A percentile compares a stretch with the other conserved stretches of the same genome.
These are phyloP conservation scores for Colletotrichum musicola DNA, from an alignment of 2,329 filamentous ascomycete genomes.

Conservation along the genomic window DNA sequence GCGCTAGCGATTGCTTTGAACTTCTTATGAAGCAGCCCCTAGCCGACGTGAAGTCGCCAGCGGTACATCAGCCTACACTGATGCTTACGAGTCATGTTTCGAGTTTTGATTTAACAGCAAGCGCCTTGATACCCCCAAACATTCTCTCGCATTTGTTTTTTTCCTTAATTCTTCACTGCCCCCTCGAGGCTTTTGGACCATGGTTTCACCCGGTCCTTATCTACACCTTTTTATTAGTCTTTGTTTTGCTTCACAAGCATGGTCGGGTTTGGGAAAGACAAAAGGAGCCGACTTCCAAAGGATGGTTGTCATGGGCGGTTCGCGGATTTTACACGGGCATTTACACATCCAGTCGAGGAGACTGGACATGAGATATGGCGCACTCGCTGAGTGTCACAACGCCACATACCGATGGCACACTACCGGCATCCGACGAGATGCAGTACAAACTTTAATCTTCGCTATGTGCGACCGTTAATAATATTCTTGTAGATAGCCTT, in stretches of 20 bases:
- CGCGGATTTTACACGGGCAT: background rate
- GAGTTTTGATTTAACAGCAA: slow-evolving; percentile 39
- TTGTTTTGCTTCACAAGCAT: slow-evolving; percentile 9
- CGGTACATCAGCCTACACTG: background rate
- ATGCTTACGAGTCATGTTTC: slow-evolving; percentile 37
- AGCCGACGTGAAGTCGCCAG: no score
- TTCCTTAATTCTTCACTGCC: background rate
- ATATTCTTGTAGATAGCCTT: slow-evolving; percentile 25
- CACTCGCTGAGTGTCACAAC: no score
- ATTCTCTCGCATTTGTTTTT: slow-evolving; percentile 28
- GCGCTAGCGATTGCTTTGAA: slow-evolving; percentile 16
- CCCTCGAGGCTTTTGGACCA: background rate
- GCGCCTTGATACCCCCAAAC: slow-evolving; percentile 39
- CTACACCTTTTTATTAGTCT: slow-evolving; percentile 1
- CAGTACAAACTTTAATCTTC: slow-evolving; percentile 19
- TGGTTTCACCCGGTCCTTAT: background rate
- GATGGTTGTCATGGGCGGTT: slow-evolving; percentile 14
- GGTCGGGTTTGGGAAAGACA: slow-evolving; percentile 8
- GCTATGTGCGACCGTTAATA: slow-evolving; percentile 22
- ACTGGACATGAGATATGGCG: no score
- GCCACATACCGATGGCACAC: background rate
- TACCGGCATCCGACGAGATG: slow-evolving; percentile 20
- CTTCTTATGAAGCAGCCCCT: background rate
- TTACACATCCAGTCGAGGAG: no score
- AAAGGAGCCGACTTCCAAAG: slow-evolving; percentile 4